Percentiles rank a stretch among this genome's conserved stretches.
Conservation (phyloP, 1,284 basidiomycete genomes). For the Boletus subluridellus region DNA sequence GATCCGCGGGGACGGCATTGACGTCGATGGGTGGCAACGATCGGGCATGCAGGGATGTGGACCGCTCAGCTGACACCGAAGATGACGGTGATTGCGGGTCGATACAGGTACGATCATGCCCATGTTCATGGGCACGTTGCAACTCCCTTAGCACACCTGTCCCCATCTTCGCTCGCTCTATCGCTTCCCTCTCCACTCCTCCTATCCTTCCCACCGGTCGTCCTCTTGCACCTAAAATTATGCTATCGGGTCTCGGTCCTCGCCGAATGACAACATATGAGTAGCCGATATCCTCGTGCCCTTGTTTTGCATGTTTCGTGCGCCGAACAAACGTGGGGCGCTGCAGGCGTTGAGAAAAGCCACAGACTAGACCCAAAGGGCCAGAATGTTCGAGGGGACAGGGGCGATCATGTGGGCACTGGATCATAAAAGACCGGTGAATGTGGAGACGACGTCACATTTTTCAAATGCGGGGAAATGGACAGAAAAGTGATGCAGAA, state of each 20-base stretch:
- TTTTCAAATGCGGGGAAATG: constrained; percentile 21
- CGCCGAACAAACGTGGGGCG: constrained; percentile 80
- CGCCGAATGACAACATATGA: constrained; percentile 89
- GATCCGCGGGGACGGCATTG: constrained; percentile 30
- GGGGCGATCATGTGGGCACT: constrained; percentile 89
- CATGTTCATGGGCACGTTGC: constrained; percentile 18
- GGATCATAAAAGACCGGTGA: constrained; percentile 18
- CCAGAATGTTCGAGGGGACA: constrained; percentile 73
- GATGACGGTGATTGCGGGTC: constrained; percentile 29
- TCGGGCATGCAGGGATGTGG: constrained; percentile 14
- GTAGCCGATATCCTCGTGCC: constrained; percentile 85
- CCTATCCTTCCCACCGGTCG: constrained; percentile 60
- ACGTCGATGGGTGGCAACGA: constrained; percentile 15
- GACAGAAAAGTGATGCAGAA: constrained; percentile 8
- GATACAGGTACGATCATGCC: constrained; percentile 18
- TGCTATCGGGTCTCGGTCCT: constrained; percentile 59
- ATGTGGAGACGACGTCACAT: constrained; percentile 5
- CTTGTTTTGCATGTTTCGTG: constrained; percentile 81
- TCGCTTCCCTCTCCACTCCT: constrained; percentile 48
- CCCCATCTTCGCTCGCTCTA: constrained; percentile 24
- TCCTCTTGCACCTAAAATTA: constrained; percentile 27
- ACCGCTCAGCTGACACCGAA: constrained; percentile 12
- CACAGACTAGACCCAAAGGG: constrained; percentile 57
- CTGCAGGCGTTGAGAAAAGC: constrained; percentile 85
- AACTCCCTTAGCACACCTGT: constrained; percentile 27